A percentile compares a stretch with the other conserved stretches of the same genome.
These are phyloP conservation scores for Kazachstania psychrophila DNA, from an alignment of 805 yeast genomes.

Conservation along the genomic window DNA sequence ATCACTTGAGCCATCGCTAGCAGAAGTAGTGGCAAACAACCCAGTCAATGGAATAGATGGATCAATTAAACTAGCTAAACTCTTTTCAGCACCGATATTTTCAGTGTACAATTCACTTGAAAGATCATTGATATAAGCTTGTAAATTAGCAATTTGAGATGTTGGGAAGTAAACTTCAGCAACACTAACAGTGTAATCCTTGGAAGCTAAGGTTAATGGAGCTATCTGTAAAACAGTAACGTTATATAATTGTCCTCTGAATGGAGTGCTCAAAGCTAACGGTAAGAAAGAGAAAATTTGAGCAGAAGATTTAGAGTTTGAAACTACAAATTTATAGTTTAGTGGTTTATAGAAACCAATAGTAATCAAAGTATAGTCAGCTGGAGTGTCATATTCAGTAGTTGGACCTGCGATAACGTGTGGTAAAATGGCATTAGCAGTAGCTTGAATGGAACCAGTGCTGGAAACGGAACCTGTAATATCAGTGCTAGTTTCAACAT, in stretches of 20 bases:
- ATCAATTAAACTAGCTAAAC: conserved; percentile 66
- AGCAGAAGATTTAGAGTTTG: conserved; percentile 74
- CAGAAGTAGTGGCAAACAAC: conserved; percentile 32
- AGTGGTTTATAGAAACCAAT: conserved; percentile 55
- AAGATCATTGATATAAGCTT: conserved; percentile 43
- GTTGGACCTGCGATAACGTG: conserved; percentile 33
- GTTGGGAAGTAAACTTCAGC: conserved; percentile 80
- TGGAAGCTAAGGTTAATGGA: conserved; percentile 55
- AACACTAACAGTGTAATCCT: conserved; percentile 68
- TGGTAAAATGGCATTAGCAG: conserved; percentile 37
- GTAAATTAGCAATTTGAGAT: conserved; percentile 39
- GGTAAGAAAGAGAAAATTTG: conserved; percentile 67
- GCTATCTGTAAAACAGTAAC: conserved; percentile 60
- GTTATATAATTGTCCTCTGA: conserved; percentile 34
- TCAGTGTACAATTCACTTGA: conserved; percentile 52
- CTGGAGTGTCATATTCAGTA: conserved; percentile 26
- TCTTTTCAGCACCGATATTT: conserved; percentile 42
- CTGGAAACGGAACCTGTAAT: conserved; percentile 9
- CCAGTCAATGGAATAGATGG: conserved; percentile 26
- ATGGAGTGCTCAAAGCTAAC: conserved; percentile 53
- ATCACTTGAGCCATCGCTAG: conserved; percentile 57
- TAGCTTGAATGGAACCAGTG: conserved; percentile 14
- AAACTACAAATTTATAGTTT: conserved; percentile 80
- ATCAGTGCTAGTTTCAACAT: conserved; percentile 14
- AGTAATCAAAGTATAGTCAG: conserved; percentile 21